Evolutionary conservation across 2,329 filamentous ascomycete genomes (phyloP).

Genomic region (Tolypocladium capitatum): DNA sequence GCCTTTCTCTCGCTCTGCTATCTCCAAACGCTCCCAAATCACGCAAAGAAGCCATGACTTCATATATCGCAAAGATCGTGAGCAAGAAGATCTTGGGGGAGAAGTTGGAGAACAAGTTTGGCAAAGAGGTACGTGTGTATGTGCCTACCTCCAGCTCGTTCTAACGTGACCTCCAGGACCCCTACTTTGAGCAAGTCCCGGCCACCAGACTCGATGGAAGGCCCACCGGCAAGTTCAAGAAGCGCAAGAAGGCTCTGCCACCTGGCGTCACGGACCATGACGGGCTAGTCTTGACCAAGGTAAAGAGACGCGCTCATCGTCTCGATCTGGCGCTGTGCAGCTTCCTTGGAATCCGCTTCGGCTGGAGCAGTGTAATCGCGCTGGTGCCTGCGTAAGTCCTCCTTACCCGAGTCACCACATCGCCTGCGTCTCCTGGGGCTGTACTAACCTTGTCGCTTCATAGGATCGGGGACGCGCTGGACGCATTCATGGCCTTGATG

Average conservation of each 20-base stretch:
- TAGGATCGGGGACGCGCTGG: constrained; percentile 62
- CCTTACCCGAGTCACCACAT: not conserved
- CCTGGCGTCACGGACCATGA: constrained; percentile 75
- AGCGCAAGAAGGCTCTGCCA: constrained; percentile 72
- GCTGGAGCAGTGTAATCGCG: constrained; percentile 79
- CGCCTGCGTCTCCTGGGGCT: not conserved
- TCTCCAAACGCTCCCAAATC: not conserved
- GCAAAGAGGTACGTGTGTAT: constrained; percentile 33
- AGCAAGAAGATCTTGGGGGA: constrained; percentile 45
- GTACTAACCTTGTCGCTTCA: not conserved
- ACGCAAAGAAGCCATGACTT: constrained; percentile 30
- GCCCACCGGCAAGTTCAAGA: constrained; percentile 61
- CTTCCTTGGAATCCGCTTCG: constrained; percentile 69
- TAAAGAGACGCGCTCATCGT: constrained; percentile 73
- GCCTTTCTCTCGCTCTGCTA: not conserved
- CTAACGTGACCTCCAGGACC: constrained; percentile 46
- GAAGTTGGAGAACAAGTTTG: constrained; percentile 42
- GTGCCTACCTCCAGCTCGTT: not conserved
- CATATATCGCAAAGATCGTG: constrained; percentile 38
- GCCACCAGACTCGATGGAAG: constrained; percentile 56
- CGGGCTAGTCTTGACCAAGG: constrained; percentile 66
- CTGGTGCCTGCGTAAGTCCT: constrained; percentile 64
- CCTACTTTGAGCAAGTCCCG: constrained; percentile 74
- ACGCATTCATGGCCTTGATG: constrained; percentile 60
- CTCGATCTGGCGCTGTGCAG: constrained; percentile 78